Base-by-base conservation (phyloP, 495 filamentous ascomycete genomes). In the Immersiella caudata region DNA sequence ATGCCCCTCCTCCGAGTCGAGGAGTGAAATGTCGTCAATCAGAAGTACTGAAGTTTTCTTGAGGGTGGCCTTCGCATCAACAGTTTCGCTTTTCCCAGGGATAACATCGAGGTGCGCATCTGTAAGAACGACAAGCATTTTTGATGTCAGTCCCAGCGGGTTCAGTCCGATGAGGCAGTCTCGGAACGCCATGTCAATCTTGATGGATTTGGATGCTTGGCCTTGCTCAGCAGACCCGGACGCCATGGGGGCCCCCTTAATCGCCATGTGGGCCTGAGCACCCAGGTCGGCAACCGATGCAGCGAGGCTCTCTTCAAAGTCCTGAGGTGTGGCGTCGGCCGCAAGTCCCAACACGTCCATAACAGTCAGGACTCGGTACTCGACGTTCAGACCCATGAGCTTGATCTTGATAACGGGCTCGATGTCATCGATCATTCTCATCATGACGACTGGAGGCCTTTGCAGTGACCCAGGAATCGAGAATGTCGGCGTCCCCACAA, bases 381-480 rank as follows among this genome's bases (percentile, higher is more conserved):
- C 96, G 21, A 91, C 72, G 61, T 88, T 88, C 14, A 97, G 62
- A 68, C 94, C 91, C 76, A 89, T 88, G 27, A 97, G 75, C 74
- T 96, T 96, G 67, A 97, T 72, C 75, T 94, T 96, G 62, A 97
- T 79, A 14, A 92, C 89, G 0, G 96, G 93, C 64, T 97, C 94
- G 79, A 96, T 91, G 71, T 97, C 96, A 75, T 97, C 93, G 61
- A 99, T 89, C 77, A 95, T 90, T 55, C 96, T 85, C 68, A 89
- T 87, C 70, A 80, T 83, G 65, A 83, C 56, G 6, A 82, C 80
- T 0, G 82, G 81, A 0, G 77, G 88, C 87, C 73, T 82, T 71
- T 68, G 79, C 55, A 65, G 84, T 70, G 52, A 69, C 16, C 51
- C 64, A 11, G 59, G 24, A 50, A 58, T 50, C 2, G 72, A 56